phyloP scores from a whole-genome alignment of 2,329 filamentous ascomycete genomes.

The Xylariaceae sp. region DNA sequence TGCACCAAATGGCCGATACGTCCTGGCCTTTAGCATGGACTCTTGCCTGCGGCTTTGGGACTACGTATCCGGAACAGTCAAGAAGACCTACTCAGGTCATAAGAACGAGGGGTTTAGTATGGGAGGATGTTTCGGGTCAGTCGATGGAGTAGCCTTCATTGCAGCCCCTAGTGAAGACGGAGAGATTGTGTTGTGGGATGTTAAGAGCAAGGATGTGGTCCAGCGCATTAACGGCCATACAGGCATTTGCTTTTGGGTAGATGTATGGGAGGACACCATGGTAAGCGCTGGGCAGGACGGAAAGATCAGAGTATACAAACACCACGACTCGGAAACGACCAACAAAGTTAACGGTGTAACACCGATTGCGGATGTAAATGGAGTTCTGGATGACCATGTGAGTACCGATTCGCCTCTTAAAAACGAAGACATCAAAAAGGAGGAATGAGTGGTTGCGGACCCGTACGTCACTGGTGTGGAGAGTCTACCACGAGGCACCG shows the following conservation, averaged over 20 bases:
- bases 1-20: conserved; percentile 90
- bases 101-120: conserved; percentile 83
- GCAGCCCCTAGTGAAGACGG: conserved; percentile 89
- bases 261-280: conserved; percentile 63
- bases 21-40: conserved; percentile 91
- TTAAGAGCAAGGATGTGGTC: conserved; percentile 81
- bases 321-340: conserved; percentile 21
- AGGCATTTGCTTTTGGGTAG: conserved; percentile 71
- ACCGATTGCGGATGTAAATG: conserved; percentile 19
- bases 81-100: conserved; percentile 98
- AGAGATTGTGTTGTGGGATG: conserved; percentile 86
- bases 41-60: conserved; percentile 92
- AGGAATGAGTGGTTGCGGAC: conserved; percentile 32
- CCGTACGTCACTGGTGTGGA: too few species aligned
- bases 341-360: conserved; percentile 21
- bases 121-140: conserved; percentile 81
- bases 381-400: conserved; percentile 43
- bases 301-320: conserved; percentile 57
- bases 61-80: conserved; percentile 87
- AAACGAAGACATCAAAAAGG: conserved; percentile 50
- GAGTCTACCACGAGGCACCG: background rate
- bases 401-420: conserved; percentile 58
- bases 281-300: conserved; percentile 64
- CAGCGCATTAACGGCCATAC: conserved; percentile 65
- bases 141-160: conserved; percentile 65